phyloP scores from a whole-genome alignment of 345 rosid genomes.

The Hypericum perforatum region DNA sequence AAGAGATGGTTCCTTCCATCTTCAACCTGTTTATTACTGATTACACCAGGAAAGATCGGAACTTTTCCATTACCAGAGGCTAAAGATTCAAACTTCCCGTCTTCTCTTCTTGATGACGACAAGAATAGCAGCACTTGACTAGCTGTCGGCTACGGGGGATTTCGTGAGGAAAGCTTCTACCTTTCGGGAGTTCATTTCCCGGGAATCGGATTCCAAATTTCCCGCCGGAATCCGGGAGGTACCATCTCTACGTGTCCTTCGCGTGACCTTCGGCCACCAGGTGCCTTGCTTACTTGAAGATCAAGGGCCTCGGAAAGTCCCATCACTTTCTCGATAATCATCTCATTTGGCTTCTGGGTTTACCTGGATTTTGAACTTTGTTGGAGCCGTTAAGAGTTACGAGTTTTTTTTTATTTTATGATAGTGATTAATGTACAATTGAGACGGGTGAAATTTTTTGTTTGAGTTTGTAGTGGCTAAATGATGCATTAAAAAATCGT shows the following conservation, averaged over 20 bases:
- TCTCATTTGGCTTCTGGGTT: neutral
- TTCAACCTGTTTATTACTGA: neutral
- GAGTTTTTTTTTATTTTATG: too few species aligned
- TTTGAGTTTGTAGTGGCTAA: too few species aligned
- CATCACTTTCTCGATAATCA: constrained; percentile 57
- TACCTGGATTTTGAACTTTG: neutral
- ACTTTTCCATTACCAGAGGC: neutral
- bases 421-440: too few species aligned
- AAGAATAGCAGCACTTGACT: constrained; percentile 77
- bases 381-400: too few species aligned
- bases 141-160: constrained; percentile 64
- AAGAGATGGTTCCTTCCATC: too few species aligned
- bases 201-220: constrained; percentile 57
- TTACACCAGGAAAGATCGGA: neutral
- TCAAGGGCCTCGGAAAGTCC: constrained; percentile 78
- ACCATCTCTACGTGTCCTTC: constrained; percentile 85
- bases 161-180: constrained; percentile 72
- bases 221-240: constrained; percentile 76
- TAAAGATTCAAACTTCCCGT: neutral
- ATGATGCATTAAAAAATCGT: too few species aligned
- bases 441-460: too few species aligned
- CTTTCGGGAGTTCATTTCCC: constrained; percentile 58
- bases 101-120: constrained; percentile 20
- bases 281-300: constrained; percentile 69
- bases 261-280: constrained; percentile 97